Evolutionary conservation across 768 basidiomycete species (phyloP).

Genomic region (Hygrophorus pudorinus): DNA sequence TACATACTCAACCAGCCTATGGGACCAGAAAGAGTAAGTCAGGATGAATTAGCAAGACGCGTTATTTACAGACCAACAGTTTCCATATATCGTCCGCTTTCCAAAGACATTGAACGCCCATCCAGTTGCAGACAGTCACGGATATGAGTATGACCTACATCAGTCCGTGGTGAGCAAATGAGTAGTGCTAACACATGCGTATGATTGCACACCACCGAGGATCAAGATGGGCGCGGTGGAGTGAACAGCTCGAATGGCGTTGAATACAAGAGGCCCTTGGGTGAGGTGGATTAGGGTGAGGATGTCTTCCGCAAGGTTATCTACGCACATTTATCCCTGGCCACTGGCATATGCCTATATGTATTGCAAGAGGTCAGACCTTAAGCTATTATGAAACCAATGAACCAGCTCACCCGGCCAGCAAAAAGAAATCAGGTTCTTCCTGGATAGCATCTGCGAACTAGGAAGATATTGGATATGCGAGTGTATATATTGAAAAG

Average conservation of each 20-base stretch:
- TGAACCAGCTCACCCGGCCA: slow-evolving; percentile 43
- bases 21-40: neutral
- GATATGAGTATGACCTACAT: slow-evolving; percentile 60
- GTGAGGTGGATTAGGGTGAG: neutral
- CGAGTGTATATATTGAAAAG: neutral
- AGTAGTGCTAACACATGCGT: neutral
- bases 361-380: slow-evolving; percentile 1
- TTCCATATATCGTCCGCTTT: slow-evolving; percentile 88
- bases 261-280: slow-evolving; percentile 61
- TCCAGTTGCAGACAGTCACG: slow-evolving; percentile 75
- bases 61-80: slow-evolving; percentile 55
- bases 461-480: slow-evolving; percentile 16
- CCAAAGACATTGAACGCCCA: slow-evolving; percentile 66
- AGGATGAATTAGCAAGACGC: slow-evolving; percentile 7
- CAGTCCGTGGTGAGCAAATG: neutral
- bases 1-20: slow-evolving; percentile 56
- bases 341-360: slow-evolving; percentile 74
- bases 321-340: slow-evolving; percentile 57
- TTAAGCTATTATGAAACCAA: neutral
- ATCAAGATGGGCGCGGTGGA: slow-evolving; percentile 71
- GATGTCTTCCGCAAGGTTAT: neutral
- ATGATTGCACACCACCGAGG: slow-evolving; percentile 48
- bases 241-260: slow-evolving; percentile 66
- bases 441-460: slow-evolving; percentile 71
- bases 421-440: slow-evolving; percentile 75